phyloP scores from a whole-genome alignment of 139 green algal genomes.

The Mychonastes homosphaera region DNA sequence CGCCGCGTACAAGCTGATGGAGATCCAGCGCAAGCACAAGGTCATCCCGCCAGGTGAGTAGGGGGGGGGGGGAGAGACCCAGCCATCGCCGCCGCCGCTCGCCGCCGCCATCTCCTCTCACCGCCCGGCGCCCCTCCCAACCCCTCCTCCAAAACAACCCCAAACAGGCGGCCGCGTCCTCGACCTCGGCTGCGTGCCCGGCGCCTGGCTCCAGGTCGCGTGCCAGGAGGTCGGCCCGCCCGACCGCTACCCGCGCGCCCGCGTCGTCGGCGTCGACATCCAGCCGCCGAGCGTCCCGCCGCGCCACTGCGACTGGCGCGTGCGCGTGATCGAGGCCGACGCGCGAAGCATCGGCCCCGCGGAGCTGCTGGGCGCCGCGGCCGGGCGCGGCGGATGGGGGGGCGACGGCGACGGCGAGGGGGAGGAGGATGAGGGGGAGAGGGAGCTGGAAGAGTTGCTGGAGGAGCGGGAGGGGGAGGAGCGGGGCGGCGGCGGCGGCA shows the following conservation, averaged over 20 bases:
- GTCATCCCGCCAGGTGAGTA: constrained; percentile 52
- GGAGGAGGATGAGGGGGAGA: too few species aligned
- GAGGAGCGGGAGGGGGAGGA: constrained; percentile 30
- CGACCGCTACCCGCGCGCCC: constrained; percentile 39
- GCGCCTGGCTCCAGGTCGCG: constrained; percentile 70
- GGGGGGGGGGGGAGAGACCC: not conserved
- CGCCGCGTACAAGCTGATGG: constrained; percentile 68
- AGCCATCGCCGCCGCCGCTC: not conserved
- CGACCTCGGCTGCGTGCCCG: constrained; percentile 69
- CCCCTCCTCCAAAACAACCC: not conserved
- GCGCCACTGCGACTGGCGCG: constrained; percentile 52
- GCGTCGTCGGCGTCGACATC: constrained; percentile 65
- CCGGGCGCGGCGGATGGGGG: too few species aligned
- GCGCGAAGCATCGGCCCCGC: too few species aligned
- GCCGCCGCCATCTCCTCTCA: not conserved
- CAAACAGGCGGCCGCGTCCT: constrained; percentile 37
- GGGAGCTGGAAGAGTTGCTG: too few species aligned
- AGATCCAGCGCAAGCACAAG: constrained; percentile 72
- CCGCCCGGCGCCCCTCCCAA: not conserved
- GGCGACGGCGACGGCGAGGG: too few species aligned
- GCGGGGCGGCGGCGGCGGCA: constrained; percentile 5
- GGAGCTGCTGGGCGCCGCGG: too few species aligned
- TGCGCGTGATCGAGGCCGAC: constrained; percentile 55
- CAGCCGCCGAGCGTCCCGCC: constrained; percentile 27
- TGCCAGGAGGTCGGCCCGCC: constrained; percentile 61